These are phyloP conservation scores for Graphilbum sp. DNA, from an alignment of 2,329 filamentous ascomycete genomes.

Conservation along the genomic window DNA sequence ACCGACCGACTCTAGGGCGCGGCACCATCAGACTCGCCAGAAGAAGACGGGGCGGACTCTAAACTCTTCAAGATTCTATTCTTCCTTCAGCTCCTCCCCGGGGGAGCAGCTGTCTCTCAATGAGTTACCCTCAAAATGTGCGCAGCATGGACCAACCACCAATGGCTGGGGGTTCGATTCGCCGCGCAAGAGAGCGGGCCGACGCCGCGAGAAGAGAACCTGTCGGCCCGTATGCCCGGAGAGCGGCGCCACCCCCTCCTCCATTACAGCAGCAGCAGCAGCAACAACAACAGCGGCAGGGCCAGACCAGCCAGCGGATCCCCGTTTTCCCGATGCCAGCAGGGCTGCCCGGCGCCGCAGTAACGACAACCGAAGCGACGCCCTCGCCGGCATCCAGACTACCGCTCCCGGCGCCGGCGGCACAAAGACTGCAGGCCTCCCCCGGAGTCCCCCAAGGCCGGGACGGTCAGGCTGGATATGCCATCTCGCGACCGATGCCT, in stretches of 20 bases:
- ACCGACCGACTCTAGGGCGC: too few species aligned
- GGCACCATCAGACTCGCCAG: too few species aligned
- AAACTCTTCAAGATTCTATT: background rate
- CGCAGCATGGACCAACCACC: slow-evolving; percentile 31
- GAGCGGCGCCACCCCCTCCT: slow-evolving; percentile 7
- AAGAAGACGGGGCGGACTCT: too few species aligned
- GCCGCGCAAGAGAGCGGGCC: slow-evolving; percentile 36
- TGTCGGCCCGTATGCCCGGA: slow-evolving; percentile 12
- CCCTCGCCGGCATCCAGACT: too few species aligned
- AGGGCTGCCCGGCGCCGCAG: slow-evolving; percentile 9
- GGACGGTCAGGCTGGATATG: too few species aligned
- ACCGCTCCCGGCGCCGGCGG: too few species aligned
- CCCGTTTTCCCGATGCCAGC: slow-evolving; percentile 11
- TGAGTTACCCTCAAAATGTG: slow-evolving; percentile 40
- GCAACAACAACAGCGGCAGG: slow-evolving; percentile 8
- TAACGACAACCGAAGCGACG: too few species aligned
- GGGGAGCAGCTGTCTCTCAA: slow-evolving; percentile 21
- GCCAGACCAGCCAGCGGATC: slow-evolving; percentile 11
- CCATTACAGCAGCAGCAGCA: background rate
- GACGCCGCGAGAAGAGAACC: slow-evolving; percentile 19
- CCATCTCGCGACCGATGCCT: slow-evolving; percentile 37
- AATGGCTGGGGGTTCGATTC: slow-evolving; percentile 28
- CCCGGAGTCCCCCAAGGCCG: too few species aligned
- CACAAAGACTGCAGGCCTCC: too few species aligned
- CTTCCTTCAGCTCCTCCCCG: slow-evolving; percentile 4